These are phyloP conservation scores for Phyllosticta paracitricarpa DNA, from an alignment of 2,329 filamentous ascomycete species.

Conservation along the genomic window DNA sequence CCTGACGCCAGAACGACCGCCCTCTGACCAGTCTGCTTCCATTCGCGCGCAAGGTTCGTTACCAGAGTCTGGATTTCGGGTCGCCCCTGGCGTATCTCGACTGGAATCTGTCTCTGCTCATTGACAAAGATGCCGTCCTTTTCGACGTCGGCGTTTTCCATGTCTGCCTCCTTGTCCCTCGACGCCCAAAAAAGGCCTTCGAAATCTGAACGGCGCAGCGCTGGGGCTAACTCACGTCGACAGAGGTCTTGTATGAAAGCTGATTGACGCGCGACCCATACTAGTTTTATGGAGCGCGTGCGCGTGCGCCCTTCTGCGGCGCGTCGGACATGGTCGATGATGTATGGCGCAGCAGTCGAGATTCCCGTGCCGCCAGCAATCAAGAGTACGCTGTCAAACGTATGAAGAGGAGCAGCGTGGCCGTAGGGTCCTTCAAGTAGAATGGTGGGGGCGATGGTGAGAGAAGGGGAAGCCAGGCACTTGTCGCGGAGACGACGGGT, in stretches of 20 bases:
- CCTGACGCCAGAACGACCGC: conserved; percentile 37
- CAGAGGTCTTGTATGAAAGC: conserved; percentile 20
- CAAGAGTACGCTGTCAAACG: conserved; percentile 30
- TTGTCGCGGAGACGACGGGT: conserved; percentile 35
- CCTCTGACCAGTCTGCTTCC: conserved; percentile 17
- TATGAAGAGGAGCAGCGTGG: conserved; percentile 29
- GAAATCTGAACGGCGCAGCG: conserved; percentile 19
- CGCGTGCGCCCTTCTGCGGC: conserved; percentile 12
- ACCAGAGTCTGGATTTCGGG: conserved; percentile 30
- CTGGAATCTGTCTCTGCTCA: conserved; percentile 14
- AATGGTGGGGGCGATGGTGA: conserved; percentile 23
- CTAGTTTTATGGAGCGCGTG: conserved; percentile 19
- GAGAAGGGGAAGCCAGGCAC: conserved; percentile 21
- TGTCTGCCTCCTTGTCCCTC: conserved; percentile 8
- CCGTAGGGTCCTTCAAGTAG: conserved; percentile 45
- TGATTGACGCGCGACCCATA: conserved; percentile 26
- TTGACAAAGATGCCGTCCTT: not conserved
- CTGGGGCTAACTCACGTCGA: conserved; percentile 14
- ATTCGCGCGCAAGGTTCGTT: conserved; percentile 22
- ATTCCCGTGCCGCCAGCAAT: conserved; percentile 28
- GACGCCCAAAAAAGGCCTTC: conserved; percentile 9
- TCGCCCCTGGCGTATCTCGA: conserved; percentile 24
- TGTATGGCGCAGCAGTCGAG: conserved; percentile 23
- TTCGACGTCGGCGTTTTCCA: not conserved
- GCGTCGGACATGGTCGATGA: conserved; percentile 11